Percentiles rank a stretch among this genome's conserved stretches.
Conservation (phyloP, 1,284 basidiomycete species). For the Irpex lacteus region DNA sequence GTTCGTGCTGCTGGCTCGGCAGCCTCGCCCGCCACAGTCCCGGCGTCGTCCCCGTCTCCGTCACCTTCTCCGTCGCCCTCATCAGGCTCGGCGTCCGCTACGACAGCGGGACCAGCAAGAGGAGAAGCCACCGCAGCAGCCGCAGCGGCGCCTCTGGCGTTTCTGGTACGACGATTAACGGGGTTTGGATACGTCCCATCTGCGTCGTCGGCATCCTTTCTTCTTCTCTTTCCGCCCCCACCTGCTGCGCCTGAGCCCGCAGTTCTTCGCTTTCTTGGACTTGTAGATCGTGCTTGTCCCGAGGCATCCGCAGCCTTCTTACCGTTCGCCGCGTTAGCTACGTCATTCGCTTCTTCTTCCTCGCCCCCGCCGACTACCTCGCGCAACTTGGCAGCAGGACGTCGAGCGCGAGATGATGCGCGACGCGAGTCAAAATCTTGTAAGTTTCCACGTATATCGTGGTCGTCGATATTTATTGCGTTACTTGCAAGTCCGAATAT, state of each 20-base stretch:
- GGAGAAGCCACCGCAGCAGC: conserved; percentile 25
- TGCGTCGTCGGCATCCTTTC: conserved; percentile 59
- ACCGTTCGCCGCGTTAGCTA: conserved; percentile 19
- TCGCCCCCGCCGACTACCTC: conserved; percentile 34
- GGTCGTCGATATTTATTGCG: conserved; percentile 30
- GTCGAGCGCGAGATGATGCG: conserved; percentile 46
- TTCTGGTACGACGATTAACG: conserved; percentile 56
- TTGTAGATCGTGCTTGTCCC: conserved; percentile 20
- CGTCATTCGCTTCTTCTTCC: conserved; percentile 12
- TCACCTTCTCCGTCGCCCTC: conserved; percentile 19
- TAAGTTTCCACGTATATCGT: conserved; percentile 23
- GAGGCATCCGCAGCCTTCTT: conserved; percentile 10
- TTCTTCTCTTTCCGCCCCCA: conserved; percentile 47
- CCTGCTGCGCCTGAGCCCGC: conserved; percentile 15
- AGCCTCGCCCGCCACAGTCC: conserved; percentile 22
- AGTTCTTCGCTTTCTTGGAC: conserved; percentile 33
- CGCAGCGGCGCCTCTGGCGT: conserved; percentile 37
- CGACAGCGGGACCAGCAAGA: conserved; percentile 24
- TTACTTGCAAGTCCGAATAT: conserved; percentile 41
- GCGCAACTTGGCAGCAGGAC: conserved; percentile 50
- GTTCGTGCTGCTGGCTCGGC: conserved; percentile 23
- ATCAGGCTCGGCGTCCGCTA: conserved; percentile 22
- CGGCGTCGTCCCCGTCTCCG: conserved; percentile 17
- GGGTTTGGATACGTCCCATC: conserved; percentile 71
- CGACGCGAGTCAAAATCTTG: conserved; percentile 39